phyloP scores from a whole-genome alignment of 495 filamentous ascomycete genomes.

The Opeltia flavorubescens region DNA sequence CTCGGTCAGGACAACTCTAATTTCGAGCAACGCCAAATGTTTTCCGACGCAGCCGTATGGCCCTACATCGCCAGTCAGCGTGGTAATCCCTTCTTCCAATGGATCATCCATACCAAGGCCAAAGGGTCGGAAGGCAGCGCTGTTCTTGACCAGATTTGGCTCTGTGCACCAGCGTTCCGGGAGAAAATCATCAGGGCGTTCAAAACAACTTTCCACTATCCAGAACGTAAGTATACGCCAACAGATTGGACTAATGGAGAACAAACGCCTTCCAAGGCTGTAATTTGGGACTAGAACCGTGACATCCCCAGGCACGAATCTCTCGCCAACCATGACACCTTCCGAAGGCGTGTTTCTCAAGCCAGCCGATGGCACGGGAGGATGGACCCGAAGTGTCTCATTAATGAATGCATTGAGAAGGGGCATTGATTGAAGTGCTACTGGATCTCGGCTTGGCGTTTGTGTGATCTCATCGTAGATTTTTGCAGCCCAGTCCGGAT shows the following conservation, averaged over 20 bases:
- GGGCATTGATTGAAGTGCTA: constrained; percentile 20
- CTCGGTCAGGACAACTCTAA: constrained; percentile 29
- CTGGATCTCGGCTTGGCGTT: background rate
- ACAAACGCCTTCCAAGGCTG: constrained; percentile 18
- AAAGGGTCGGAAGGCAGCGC: constrained; percentile 38
- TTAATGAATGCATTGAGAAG: constrained; percentile 38
- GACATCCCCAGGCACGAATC: constrained; percentile 19
- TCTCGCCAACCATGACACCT: constrained; percentile 19
- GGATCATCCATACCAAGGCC: constrained; percentile 18
- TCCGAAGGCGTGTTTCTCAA: constrained; percentile 23
- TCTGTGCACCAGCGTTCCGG: constrained; percentile 40
- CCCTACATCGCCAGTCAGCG: background rate
- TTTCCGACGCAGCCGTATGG: constrained; percentile 31
- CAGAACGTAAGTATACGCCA: background rate
- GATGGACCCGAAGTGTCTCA: constrained; percentile 41
- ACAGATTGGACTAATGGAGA: background rate
- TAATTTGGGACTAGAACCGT: constrained; percentile 30
- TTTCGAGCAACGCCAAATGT: constrained; percentile 33
- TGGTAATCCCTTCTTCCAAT: background rate
- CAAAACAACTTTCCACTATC: constrained; percentile 23
- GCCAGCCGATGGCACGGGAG: constrained; percentile 31
- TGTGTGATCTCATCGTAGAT: constrained; percentile 12
- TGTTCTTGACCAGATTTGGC: constrained; percentile 32
- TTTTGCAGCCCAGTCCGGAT: constrained; percentile 18
- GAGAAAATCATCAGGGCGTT: constrained; percentile 28